phyloP scores from a whole-genome alignment of 306 rosid genomes.

The Fragaria iinumae region DNA sequence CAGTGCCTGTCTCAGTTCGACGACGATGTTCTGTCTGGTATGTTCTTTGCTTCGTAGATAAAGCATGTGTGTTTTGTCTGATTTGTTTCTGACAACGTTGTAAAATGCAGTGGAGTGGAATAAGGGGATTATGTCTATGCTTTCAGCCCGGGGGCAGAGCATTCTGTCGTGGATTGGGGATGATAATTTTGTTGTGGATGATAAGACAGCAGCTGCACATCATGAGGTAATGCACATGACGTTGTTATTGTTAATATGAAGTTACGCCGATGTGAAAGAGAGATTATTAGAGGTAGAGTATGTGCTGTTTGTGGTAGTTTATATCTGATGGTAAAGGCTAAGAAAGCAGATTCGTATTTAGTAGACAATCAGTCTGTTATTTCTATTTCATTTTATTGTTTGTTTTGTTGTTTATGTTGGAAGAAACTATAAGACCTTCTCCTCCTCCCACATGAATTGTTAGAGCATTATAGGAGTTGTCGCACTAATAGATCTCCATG shows the following conservation, averaged over 20 bases:
- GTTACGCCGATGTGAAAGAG: neutral
- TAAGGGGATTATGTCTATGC: conserved; percentile 61
- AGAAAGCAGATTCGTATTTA: neutral
- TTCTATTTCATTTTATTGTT: neutral
- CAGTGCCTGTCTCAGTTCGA: conserved; percentile 27
- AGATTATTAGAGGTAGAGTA: no score
- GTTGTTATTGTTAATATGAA: neutral
- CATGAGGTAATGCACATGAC: conserved; percentile 48
- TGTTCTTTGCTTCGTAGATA: conserved; percentile 13
- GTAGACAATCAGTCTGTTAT: neutral
- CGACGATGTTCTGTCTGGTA: conserved; percentile 53
- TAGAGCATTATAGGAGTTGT: neutral
- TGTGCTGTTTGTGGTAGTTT: neutral
- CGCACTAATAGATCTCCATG: neutral
- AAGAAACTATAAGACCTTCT: neutral
- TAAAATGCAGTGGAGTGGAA: conserved; percentile 52
- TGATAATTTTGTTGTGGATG: conserved; percentile 65
- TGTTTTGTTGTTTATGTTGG: neutral
- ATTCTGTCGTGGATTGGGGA: conserved; percentile 60
- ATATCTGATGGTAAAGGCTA: neutral
- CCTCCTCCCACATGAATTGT: neutral
- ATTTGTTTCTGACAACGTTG: neutral
- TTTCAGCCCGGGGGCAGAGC: conserved; percentile 59
- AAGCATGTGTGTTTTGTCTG: neutral
- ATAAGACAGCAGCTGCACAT: conserved; percentile 39